phyloP scores from a whole-genome alignment of 176 grass and related monocot species.

The Elaeis guineensis region DNA sequence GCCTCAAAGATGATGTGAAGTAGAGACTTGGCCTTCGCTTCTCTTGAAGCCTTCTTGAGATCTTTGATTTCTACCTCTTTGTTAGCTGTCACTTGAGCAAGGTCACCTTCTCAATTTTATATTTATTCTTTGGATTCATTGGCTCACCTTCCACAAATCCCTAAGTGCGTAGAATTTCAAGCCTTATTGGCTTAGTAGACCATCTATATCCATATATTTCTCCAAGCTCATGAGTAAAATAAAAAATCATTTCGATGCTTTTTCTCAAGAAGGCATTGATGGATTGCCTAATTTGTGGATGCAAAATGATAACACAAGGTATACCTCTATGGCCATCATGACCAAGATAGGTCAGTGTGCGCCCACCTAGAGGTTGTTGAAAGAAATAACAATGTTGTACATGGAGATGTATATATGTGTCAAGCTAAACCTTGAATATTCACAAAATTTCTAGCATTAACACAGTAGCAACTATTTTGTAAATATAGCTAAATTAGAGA shows the following conservation, averaged over 20 bases:
- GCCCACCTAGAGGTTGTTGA: conserved; percentile 39
- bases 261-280: neutral
- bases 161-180: no score
- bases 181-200: neutral
- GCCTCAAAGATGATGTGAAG: neutral
- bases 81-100: conserved; percentile 10
- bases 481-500: no score
- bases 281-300: neutral
- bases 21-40: conserved; percentile 5
- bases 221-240: conserved; percentile 10
- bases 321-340: conserved; percentile 26
- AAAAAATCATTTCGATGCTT: neutral
- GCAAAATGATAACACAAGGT: neutral
- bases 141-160: no score
- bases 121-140: no score
- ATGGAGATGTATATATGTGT: neutral
- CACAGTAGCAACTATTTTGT: no score
- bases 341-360: conserved; percentile 27
- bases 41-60: neutral
- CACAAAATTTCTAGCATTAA: no score
- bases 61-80: neutral
- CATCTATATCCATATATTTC: conserved; percentile 13
- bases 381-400: neutral
- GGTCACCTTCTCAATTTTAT: conserved; percentile 5
- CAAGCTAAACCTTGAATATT: no score